phyloP scores from a whole-genome alignment of 73 alveolate genomes.

The Stentor roeselii region DNA sequence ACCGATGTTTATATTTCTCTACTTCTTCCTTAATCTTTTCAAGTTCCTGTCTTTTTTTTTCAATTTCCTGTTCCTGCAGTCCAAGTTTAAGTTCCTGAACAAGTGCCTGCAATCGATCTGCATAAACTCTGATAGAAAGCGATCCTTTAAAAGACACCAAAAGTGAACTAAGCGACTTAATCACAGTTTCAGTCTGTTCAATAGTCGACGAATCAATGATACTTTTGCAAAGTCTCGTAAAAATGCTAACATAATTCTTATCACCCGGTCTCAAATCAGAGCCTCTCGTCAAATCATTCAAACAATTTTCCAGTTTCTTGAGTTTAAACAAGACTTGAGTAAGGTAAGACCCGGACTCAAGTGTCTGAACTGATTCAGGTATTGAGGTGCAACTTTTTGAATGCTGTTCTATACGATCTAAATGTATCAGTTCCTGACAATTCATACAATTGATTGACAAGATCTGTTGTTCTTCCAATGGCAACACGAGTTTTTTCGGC shows the following conservation, averaged over 20 bases:
- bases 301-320: conserved; percentile 2
- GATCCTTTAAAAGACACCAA: conserved; percentile 9
- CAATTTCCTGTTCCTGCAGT: conserved; percentile 6
- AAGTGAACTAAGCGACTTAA: background rate
- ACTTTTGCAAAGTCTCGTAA: background rate
- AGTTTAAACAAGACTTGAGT: background rate
- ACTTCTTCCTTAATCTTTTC: background rate
- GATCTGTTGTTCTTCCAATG: background rate
- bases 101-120: conserved; percentile 12
- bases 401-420: background rate
- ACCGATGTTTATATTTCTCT: background rate
- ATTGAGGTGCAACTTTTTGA: background rate
- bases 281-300: background rate
- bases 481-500: background rate
- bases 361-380: background rate
- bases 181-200: background rate
- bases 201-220: background rate
- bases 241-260: conserved; percentile 3
- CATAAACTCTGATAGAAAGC: background rate
- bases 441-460: background rate
- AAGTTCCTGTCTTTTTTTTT: background rate
- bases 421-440: conserved; percentile 5
- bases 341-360: conserved; percentile 9
- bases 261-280: conserved; percentile 12
- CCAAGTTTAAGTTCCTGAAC: conserved; percentile 8